Conservation (phyloP, 495 filamentous ascomycete genomes). For the Penicillium fimorum region DNA sequence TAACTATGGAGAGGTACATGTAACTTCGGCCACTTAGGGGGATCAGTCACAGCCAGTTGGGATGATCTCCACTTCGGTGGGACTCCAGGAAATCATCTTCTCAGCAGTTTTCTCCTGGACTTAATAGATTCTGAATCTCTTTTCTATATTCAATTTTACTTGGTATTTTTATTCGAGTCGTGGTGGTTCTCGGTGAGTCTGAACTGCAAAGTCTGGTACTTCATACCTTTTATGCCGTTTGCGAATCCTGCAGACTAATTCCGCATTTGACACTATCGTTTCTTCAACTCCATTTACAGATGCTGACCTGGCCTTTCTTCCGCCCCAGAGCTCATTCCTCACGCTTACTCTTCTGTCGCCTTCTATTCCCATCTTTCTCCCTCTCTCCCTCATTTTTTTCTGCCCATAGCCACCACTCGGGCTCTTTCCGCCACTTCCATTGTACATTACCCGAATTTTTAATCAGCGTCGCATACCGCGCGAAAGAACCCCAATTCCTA, state of each 20-base stretch:
- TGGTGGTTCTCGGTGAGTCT: constrained; percentile 24
- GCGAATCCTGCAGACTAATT: constrained; percentile 9
- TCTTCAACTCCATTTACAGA: constrained; percentile 2
- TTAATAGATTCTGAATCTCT: constrained; percentile 3
- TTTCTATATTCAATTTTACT: not conserved
- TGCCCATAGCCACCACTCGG: constrained; percentile 12
- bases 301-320: constrained; percentile 15
- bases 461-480: constrained; percentile 21
- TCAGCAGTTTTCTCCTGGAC: constrained; percentile 21
- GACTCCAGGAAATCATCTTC: constrained; percentile 20
- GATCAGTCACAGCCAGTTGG: constrained; percentile 13
- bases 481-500: constrained; percentile 4
- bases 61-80: constrained; percentile 23
- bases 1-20: constrained; percentile 13
- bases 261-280: constrained; percentile 11
- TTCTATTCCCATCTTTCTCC: constrained; percentile 3
- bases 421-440: constrained; percentile 13
- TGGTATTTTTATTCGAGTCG: constrained; percentile 8
- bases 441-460: constrained; percentile 23
- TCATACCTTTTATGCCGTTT: constrained; percentile 11
- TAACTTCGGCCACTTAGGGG: constrained; percentile 2
- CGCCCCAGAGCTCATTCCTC: constrained; percentile 11
- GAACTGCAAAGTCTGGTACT: constrained; percentile 1
- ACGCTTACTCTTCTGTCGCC: constrained; percentile 1
- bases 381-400: constrained; percentile 7